Evolutionary conservation across 768 basidiomycete genomes (phyloP), one percentile per base, ranked within the genome.

Genomic region (Boletus huronensis): DNA sequence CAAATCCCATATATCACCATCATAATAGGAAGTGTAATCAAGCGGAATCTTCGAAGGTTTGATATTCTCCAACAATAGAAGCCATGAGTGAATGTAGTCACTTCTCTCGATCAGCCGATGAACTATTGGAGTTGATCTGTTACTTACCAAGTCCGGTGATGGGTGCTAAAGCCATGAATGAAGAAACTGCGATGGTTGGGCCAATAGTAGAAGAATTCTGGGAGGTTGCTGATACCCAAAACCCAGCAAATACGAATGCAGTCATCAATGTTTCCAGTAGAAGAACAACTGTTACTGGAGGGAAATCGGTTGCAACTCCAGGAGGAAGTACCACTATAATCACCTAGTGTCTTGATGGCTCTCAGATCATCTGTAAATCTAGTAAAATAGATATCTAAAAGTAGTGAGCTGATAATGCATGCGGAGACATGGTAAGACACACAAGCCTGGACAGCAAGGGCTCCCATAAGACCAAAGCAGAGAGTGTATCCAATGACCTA

Each of bases 61-160:
- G 50, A 44, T 54, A 68, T 60, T 50, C 58, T 43, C 66, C 65
- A 68, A 39, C 61, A 66, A 50, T 48, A 60, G 29, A 66, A 66
- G 6, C 61, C 48, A 7, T 68, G 66, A 2, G 56, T 57, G 21
- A 59, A 6, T 10, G 51, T 54, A 7, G 57, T 59, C 13, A 65
- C 64, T 59, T 9, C 13, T 21, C 5, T 40, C 0, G 1, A 19
- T 62, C 8, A 56, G 41, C 10, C 8, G 16, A n/a, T 3, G 10
- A 21, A 21, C 7, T 2, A 26, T 38, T 3, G 4, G 28, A 31
- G 8, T 0, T 1, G 1, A 23, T 36, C 14, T 28, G 29, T 29
- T 8, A 2, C 58, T 65, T n/a, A 66, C 64, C 64, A 26, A 68
- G 32, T 3, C 57, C 64, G 17, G 58, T 41, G 3, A 60, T 48